Conservation (phyloP, 2,329 filamentous ascomycete species). For the Cordyceps cateniannulata region DNA sequence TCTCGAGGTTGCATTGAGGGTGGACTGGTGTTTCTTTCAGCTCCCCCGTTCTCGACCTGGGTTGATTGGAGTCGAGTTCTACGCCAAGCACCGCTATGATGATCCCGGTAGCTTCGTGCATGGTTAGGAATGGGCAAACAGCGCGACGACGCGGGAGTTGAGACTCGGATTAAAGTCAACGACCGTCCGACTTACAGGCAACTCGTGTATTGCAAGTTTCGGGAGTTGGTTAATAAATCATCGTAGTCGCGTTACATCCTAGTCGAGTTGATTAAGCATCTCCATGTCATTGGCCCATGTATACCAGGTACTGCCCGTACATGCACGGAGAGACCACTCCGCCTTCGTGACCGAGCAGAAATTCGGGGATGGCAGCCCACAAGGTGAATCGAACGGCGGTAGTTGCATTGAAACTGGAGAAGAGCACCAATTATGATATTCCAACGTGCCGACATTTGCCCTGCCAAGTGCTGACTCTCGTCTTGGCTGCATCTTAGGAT, state of each 20-base stretch:
- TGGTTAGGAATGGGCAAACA: background rate
- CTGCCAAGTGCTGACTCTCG: conserved; percentile 2
- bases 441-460: background rate
- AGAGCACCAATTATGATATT: background rate
- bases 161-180: background rate
- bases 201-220: background rate
- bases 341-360: background rate
- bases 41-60: background rate
- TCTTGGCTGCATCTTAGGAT: background rate
- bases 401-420: background rate
- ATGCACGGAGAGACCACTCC: background rate
- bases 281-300: too few relatives aligned
- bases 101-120: background rate
- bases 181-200: background rate
- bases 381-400: background rate
- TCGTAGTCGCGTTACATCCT: too few relatives aligned
- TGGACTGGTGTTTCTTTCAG: conserved; percentile 5
- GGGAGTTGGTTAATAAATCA: too few relatives aligned
- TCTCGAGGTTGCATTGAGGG: conserved; percentile 1
- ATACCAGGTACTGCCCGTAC: background rate
- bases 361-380: background rate
- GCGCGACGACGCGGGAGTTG: background rate
- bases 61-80: background rate
- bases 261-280: too few relatives aligned
- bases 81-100: background rate